A percentile compares a stretch with the other conserved stretches of the same genome.
phyloP scores from a whole-genome alignment of 768 basidiomycete species.

The Leucocoprinus birnbaumii region DNA sequence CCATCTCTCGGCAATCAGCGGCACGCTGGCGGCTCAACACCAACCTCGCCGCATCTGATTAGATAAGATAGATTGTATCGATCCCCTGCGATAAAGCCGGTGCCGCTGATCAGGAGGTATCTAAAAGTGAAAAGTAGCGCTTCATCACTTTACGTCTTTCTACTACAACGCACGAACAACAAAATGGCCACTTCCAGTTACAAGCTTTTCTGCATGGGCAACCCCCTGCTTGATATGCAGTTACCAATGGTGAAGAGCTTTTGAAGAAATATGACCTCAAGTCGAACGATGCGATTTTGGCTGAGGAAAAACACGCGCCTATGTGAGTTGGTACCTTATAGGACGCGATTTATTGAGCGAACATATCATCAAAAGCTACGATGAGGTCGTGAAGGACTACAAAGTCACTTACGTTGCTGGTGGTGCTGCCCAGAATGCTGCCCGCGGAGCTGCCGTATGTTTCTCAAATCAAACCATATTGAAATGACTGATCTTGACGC shows the following conservation, averaged over 20 bases:
- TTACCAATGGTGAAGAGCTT: conserved; percentile 78
- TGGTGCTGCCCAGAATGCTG: conserved; percentile 95
- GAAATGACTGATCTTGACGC: background rate
- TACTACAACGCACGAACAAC: background rate
- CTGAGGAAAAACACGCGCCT: conserved; percentile 82
- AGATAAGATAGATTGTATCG: conserved; percentile 13
- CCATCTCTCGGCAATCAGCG: no score
- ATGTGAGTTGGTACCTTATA: no score
- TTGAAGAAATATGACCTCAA: conserved; percentile 89
- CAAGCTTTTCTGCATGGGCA: conserved; percentile 87
- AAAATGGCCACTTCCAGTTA: conserved; percentile 46
- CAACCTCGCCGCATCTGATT: background rate
- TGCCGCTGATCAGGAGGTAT: no score
- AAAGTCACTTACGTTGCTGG: conserved; percentile 91
- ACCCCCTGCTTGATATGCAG: conserved; percentile 97
- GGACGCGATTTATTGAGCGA: no score
- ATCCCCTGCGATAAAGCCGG: conserved; percentile 1
- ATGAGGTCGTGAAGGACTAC: conserved; percentile 76
- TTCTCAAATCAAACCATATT: background rate
- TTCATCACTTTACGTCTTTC: background rate
- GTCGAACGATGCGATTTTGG: conserved; percentile 94
- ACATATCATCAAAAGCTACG: conserved; percentile 64
- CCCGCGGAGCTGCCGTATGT: conserved; percentile 92
- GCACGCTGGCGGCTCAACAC: no score
- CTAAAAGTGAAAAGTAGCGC: no score